A percentile compares a stretch with the other conserved stretches of the same genome.
Conservation (phyloP, 257 asterid genomes). For the Lithospermum erythrorhizon region DNA sequence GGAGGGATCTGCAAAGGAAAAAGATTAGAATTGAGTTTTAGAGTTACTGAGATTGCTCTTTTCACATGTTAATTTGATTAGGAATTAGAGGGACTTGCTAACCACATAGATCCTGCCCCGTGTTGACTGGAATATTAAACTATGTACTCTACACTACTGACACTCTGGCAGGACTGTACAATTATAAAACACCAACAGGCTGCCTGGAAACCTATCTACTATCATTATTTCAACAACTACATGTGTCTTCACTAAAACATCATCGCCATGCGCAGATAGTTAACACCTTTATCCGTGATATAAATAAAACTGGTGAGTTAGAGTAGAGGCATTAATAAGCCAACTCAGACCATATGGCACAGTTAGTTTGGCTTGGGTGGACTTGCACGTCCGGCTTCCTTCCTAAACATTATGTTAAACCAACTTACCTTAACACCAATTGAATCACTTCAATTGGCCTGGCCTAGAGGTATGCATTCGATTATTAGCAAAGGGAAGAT, state of each 20-base stretch:
- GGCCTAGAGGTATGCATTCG: no score
- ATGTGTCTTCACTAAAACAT: neutral
- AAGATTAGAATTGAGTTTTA: constrained; percentile 6
- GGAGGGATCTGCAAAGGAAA: constrained; percentile 81
- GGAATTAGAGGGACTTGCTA: neutral
- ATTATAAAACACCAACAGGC: neutral
- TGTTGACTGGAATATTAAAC: neutral
- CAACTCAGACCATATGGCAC: no score
- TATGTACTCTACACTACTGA: neutral
- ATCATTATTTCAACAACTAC: no score
- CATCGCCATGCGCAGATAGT: neutral
- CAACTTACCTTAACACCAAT: no score
- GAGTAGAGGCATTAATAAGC: no score
- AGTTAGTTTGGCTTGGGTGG: no score
- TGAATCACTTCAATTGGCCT: no score
- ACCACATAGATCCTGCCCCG: neutral
- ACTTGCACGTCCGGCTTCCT: no score
- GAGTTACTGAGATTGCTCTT: neutral
- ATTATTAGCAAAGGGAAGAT: no score
- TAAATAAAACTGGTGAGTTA: no score
- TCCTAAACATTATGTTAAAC: no score
- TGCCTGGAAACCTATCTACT: neutral
- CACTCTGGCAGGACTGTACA: neutral
- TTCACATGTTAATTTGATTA: neutral
- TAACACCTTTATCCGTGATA: no score